phyloP scores from a whole-genome alignment of 2,329 filamentous ascomycete species.

The Cercospora sp. region DNA sequence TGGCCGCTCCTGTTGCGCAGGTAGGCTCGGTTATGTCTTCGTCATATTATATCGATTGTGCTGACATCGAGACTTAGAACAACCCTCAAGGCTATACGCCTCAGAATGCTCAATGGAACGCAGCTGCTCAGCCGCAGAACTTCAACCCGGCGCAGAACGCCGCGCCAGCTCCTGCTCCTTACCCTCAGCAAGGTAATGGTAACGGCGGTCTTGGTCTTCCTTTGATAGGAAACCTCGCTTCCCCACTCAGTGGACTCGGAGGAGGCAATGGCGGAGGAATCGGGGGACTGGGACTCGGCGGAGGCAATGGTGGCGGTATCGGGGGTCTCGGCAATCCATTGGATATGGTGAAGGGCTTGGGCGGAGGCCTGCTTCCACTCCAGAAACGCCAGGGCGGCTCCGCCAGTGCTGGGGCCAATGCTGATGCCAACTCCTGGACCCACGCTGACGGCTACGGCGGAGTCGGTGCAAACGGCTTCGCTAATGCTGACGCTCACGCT shows the following conservation, averaged over 20 bases:
- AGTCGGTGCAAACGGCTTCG: not conserved
- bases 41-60: not conserved
- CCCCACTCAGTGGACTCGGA: not conserved
- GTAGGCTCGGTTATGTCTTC: not conserved
- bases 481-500: not conserved
- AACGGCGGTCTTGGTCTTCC: not conserved
- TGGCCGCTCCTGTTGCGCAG: slow-evolving; percentile 3
- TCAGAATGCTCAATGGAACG: not conserved
- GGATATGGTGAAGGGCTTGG: not conserved
- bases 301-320: not conserved
- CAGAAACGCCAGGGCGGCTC: not conserved
- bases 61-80: not conserved
- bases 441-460: not conserved
- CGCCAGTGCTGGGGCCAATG: not conserved
- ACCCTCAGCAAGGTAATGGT: not conserved
- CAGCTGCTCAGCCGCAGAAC: not conserved
- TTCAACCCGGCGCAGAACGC: not conserved
- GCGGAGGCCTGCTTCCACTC: not conserved
- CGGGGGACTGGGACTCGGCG: not conserved
- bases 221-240: not conserved
- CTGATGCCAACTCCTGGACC: not conserved
- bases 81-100: not conserved
- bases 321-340: not conserved
- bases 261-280: not conserved
- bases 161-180: not conserved